These are phyloP conservation scores for Corchorus olitorius DNA, from an alignment of 345 rosid species.

Conservation along the genomic window DNA sequence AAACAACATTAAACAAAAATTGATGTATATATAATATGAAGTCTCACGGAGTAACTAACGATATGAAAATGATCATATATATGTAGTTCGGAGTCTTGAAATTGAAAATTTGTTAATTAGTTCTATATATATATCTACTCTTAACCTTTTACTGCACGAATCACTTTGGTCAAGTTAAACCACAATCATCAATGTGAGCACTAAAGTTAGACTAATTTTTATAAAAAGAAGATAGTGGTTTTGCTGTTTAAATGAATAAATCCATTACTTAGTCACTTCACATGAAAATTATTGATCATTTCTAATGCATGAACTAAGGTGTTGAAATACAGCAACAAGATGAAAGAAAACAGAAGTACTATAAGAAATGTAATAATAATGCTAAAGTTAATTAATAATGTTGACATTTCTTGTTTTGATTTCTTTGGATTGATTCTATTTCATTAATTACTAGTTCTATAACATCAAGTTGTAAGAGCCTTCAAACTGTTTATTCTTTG, in stretches of 20 bases:
- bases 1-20: no score
- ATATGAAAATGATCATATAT: no score
- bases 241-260: not conserved
- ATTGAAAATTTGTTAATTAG: not conserved
- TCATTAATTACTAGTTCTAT: not conserved
- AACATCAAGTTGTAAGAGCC: no score
- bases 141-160: no score
- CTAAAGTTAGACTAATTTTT: not conserved
- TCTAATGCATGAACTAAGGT: not conserved
- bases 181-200: not conserved
- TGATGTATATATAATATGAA: no score
- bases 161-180: not conserved
- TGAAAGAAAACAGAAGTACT: not conserved
- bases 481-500: no score
- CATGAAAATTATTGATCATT: not conserved
- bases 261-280: not conserved
- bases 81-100: not conserved
- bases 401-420: not conserved
- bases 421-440: not conserved
- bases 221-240: not conserved
- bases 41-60: no score
- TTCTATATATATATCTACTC: no score
- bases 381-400: not conserved
- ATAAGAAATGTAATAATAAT: not conserved
- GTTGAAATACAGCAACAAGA: not conserved